Conservation (phyloP, 768 basidiomycete species). For the Collybiopsis confluens region DNA sequence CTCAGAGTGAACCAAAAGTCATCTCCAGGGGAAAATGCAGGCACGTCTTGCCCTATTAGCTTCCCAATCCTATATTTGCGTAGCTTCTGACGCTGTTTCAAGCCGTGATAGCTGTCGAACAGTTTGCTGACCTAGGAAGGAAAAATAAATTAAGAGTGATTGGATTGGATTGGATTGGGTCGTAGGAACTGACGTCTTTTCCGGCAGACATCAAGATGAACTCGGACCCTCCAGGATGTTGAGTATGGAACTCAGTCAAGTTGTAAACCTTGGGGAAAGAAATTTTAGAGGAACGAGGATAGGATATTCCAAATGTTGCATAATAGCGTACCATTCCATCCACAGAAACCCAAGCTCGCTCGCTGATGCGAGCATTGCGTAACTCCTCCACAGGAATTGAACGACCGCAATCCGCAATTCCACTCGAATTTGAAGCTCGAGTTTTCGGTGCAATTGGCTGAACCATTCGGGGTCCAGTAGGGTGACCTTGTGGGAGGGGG, state of each 20-base stretch:
- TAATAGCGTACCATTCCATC: background rate
- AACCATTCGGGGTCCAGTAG: too few relatives aligned
- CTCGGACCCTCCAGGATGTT: constrained; percentile 1
- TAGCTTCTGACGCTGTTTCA: background rate
- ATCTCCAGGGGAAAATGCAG: background rate
- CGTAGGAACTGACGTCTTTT: background rate
- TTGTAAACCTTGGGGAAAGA: background rate
- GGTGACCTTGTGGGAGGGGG: too few relatives aligned
- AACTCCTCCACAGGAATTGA: background rate
- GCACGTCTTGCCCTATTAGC: background rate
- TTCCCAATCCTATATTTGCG: background rate
- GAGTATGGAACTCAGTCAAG: background rate
- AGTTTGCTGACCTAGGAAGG: background rate
- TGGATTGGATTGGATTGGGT: too few relatives aligned
- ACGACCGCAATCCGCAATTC: too few relatives aligned
- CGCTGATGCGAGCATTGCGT: background rate
- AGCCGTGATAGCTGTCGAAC: background rate
- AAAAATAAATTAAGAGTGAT: background rate
- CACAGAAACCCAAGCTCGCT: background rate
- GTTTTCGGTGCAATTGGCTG: too few relatives aligned
- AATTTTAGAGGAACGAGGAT: too few relatives aligned
- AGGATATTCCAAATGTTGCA: too few relatives aligned
- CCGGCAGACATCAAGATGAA: background rate
- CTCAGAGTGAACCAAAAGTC: too few relatives aligned
- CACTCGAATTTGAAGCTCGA: too few relatives aligned